These are phyloP conservation scores for Kwoniella dejecticola DNA, from an alignment of 768 basidiomycete genomes.

Conservation along the genomic window DNA sequence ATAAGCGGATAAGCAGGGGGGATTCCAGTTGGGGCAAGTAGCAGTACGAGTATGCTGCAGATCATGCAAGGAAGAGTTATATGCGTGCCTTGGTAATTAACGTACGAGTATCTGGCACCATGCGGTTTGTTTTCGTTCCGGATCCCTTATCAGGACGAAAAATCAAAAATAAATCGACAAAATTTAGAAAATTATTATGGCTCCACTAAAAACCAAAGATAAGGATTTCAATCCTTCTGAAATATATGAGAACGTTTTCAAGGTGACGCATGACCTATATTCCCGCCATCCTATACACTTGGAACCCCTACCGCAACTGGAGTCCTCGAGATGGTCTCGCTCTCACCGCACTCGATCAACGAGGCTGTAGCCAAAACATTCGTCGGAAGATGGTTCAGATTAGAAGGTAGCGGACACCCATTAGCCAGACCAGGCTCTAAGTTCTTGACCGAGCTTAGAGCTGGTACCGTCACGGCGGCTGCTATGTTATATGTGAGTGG, in stretches of 20 bases:
- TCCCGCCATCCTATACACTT: background rate
- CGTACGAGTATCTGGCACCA: background rate
- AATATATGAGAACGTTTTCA: background rate
- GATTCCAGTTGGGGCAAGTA: too few relatives aligned
- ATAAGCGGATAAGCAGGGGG: too few relatives aligned
- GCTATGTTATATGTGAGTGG: constrained; percentile 79
- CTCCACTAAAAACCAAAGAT: constrained; percentile 3
- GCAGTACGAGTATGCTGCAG: too few relatives aligned
- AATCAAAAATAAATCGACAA: background rate
- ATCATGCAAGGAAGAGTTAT: too few relatives aligned
- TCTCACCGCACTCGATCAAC: constrained; percentile 25
- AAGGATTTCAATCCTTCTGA: background rate
- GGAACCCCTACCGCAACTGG: background rate
- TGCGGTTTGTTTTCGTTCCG: background rate
- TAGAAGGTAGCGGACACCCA: constrained; percentile 71
- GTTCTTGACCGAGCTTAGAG: constrained; percentile 58
- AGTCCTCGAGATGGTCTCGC: constrained; percentile 2
- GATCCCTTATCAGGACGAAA: constrained; percentile 2
- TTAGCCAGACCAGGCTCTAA: constrained; percentile 67
- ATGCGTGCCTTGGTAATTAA: too few relatives aligned
- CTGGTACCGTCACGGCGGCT: constrained; percentile 59
- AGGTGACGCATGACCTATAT: background rate
- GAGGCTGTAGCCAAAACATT: constrained; percentile 57
- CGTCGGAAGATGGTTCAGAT: constrained; percentile 68
- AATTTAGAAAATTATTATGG: constrained; percentile 3